A percentile compares a stretch with the other conserved stretches of the same genome.
phyloP scores from a whole-genome alignment of 176 grass and related monocot species.

The Oryza longistaminata region DNA sequence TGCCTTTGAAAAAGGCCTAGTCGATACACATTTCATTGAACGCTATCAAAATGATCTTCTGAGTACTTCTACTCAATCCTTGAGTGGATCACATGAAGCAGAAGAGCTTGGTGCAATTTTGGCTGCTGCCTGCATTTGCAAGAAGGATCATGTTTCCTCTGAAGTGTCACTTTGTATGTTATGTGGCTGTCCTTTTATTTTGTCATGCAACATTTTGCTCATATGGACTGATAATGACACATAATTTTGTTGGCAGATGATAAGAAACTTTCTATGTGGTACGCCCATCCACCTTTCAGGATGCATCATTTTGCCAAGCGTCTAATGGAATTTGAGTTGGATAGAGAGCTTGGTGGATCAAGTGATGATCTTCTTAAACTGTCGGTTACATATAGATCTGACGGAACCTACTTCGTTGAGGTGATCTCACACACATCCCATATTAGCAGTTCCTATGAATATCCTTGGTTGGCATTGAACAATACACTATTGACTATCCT shows the following conservation, averaged over 20 bases:
- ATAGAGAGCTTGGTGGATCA: constrained; percentile 61
- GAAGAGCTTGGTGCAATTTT: constrained; percentile 65
- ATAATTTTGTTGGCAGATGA: constrained; percentile 49
- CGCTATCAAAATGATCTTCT: constrained; percentile 71
- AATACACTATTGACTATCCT: not conserved
- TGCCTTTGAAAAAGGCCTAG: constrained; percentile 80
- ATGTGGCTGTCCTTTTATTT: constrained; percentile 1
- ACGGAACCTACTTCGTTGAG: constrained; percentile 83
- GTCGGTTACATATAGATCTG: constrained; percentile 64
- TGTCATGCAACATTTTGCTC: constrained; percentile 2
- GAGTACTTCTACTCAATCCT: constrained; percentile 47
- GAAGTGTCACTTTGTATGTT: constrained; percentile 68
- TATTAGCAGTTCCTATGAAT: not conserved
- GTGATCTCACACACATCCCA: constrained; percentile 37
- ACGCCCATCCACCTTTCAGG: constrained; percentile 68
- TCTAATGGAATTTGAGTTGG: constrained; percentile 71
- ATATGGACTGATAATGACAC: not conserved
- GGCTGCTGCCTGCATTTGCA: constrained; percentile 81
- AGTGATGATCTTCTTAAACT: constrained; percentile 62
- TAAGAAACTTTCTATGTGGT: constrained; percentile 65
- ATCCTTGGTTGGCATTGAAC: constrained; percentile 14
- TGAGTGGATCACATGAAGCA: constrained; percentile 41
- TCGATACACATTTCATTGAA: constrained; percentile 93
- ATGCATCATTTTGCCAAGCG: constrained; percentile 76
- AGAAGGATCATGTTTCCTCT: constrained; percentile 50